These are phyloP conservation scores for Saussurea involucrata DNA, from an alignment of 129 eudicot genomes.

Conservation along the genomic window DNA sequence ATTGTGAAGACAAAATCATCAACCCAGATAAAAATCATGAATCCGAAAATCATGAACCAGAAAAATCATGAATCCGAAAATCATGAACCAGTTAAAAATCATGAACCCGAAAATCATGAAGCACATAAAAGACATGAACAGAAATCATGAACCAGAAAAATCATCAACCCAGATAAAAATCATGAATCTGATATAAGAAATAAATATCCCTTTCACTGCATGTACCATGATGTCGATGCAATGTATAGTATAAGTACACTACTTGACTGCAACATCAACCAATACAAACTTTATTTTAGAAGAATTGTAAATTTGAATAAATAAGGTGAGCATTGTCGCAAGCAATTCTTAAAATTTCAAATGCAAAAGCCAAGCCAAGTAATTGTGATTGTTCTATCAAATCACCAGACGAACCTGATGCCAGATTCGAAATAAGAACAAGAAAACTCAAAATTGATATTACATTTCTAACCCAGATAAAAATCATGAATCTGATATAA, in stretches of 20 bases:
- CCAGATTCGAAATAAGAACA: background rate
- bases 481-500: too few relatives aligned
- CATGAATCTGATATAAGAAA: too few relatives aligned
- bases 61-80: too few relatives aligned
- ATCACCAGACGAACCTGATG: background rate
- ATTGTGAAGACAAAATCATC: too few relatives aligned
- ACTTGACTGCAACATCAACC: conserved; percentile 34
- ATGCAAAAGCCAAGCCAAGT: background rate
- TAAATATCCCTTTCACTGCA: conserved; percentile 69
- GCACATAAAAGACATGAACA: too few relatives aligned
- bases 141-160: too few relatives aligned
- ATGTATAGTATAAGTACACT: conserved; percentile 6
- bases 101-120: too few relatives aligned
- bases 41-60: too few relatives aligned
- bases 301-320: conserved; percentile 1
- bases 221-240: conserved; percentile 55
- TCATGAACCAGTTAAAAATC: too few relatives aligned
- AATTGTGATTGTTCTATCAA: background rate
- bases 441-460: background rate
- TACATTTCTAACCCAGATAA: too few relatives aligned
- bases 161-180: too few relatives aligned
- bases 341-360: background rate
- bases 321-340: background rate
- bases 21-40: too few relatives aligned
- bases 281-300: conserved; percentile 3